phyloP scores from a whole-genome alignment of 1,284 basidiomycete genomes.

The Naganishia sp. region DNA sequence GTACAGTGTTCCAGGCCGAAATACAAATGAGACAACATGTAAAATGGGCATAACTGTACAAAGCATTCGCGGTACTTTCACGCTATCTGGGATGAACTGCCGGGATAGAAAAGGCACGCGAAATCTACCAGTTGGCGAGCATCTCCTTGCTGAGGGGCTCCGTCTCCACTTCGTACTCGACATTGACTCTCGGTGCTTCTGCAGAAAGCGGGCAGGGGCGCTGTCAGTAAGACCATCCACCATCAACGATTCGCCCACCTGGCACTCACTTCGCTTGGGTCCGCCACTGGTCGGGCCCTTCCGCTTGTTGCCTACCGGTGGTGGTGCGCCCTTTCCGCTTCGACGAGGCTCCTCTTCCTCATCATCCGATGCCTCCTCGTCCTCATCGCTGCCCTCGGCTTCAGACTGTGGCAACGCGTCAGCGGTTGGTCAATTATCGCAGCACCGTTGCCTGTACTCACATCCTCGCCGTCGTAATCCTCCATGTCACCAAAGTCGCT shows the following conservation, averaged over 20 bases:
- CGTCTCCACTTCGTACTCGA: conserved; percentile 93
- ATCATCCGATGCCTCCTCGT: conserved; percentile 40
- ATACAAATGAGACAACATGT: background rate
- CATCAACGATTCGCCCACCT: conserved; percentile 30
- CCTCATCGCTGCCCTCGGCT: conserved; percentile 50
- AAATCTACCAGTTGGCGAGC: conserved; percentile 53
- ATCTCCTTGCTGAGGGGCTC: conserved; percentile 62
- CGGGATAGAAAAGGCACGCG: background rate
- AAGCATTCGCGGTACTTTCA: background rate
- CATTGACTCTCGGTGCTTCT: conserved; percentile 81
- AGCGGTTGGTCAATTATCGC: background rate
- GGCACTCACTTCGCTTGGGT: conserved; percentile 52
- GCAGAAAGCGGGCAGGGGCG: conserved; percentile 36
- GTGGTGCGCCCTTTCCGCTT: conserved; percentile 44
- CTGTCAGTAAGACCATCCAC: conserved; percentile 30
- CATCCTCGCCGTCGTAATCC: conserved; percentile 57
- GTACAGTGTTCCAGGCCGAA: background rate
- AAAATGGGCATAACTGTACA: background rate
- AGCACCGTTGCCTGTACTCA: conserved; percentile 34
- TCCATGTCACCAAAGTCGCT: conserved; percentile 60
- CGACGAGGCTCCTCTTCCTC: conserved; percentile 56
- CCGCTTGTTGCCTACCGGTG: conserved; percentile 43
- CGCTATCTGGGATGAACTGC: background rate
- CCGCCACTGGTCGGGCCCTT: conserved; percentile 57
- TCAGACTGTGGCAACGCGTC: conserved; percentile 33